phyloP scores from a whole-genome alignment of 495 filamentous ascomycete genomes.

The Pseudotulostoma volvatum region DNA sequence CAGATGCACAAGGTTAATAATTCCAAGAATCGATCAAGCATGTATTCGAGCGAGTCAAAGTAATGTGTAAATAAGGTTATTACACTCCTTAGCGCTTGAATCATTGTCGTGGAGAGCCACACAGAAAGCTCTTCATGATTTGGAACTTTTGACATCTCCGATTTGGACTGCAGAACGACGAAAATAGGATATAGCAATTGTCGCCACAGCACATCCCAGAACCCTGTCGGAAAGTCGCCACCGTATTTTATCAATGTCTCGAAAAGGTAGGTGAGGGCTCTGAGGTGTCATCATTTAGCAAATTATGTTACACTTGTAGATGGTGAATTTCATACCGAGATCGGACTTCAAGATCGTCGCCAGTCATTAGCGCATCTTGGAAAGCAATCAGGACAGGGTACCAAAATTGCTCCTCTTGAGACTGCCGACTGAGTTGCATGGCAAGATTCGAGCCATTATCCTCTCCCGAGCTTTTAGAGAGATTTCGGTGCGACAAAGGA shows the following conservation, averaged over 20 bases:
- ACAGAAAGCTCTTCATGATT: slow-evolving; percentile 94
- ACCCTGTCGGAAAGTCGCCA: slow-evolving; percentile 78
- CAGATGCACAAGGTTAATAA: slow-evolving; percentile 90
- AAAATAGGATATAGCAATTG: slow-evolving; percentile 96
- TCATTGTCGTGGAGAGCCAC: slow-evolving; percentile 99
- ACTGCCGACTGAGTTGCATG: slow-evolving; percentile 37
- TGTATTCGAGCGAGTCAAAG: slow-evolving; percentile 86
- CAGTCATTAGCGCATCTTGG: slow-evolving; percentile 98
- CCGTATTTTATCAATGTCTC: slow-evolving; percentile 81
- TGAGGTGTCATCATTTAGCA: slow-evolving; percentile 17
- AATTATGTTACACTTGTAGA: too few species aligned
- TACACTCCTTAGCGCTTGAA: slow-evolving; percentile 94
- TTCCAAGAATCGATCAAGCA: slow-evolving; percentile 90
- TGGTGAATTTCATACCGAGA: slow-evolving; percentile 39
- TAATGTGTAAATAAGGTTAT: slow-evolving; percentile 97
- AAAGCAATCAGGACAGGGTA: slow-evolving; percentile 96
- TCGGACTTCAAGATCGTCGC: slow-evolving; percentile 93
- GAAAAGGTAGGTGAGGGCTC: slow-evolving; percentile 89
- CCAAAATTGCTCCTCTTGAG: slow-evolving; percentile 94
- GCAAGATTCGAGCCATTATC: slow-evolving; percentile 31
- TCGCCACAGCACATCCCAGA: slow-evolving; percentile 97
- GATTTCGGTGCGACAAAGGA: slow-evolving; percentile 51
- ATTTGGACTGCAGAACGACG: slow-evolving; percentile 88
- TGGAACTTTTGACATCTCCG: slow-evolving; percentile 83
- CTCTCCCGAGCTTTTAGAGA: slow-evolving; percentile 21